Conservation (phyloP, 2,329 filamentous ascomycete species). For the Penicillium polonicum region DNA sequence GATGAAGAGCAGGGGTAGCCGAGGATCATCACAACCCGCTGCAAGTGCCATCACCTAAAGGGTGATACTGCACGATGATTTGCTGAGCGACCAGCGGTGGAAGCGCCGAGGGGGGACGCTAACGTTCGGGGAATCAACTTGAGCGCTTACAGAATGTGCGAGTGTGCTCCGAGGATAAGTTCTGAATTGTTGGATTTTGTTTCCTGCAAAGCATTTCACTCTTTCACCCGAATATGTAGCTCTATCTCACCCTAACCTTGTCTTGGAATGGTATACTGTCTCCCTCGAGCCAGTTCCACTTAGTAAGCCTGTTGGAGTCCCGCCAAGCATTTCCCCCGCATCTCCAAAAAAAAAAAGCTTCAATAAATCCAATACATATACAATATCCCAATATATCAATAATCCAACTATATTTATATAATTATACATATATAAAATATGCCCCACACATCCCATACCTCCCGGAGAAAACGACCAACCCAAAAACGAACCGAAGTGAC, state of each 20-base stretch:
- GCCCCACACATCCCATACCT: constrained; percentile 37
- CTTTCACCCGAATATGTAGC: not conserved
- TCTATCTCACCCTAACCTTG: not conserved
- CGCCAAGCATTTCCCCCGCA: constrained; percentile 12
- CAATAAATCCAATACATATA: not conserved
- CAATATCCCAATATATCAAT: too few relatives aligned
- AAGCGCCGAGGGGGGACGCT: constrained; percentile 35
- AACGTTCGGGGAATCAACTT: constrained; percentile 18
- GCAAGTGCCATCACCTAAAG: constrained; percentile 35
- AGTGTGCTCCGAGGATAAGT: not conserved
- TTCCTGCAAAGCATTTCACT: not conserved
- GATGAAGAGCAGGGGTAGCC: constrained; percentile 18
- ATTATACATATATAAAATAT: constrained; percentile 21
- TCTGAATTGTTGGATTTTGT: not conserved
- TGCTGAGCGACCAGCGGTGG: constrained; percentile 20
- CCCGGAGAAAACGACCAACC: constrained; percentile 28
- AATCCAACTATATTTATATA: not conserved
- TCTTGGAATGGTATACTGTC: not conserved
- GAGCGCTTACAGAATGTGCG: constrained; percentile 26
- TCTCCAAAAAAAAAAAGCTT: constrained; percentile 10
- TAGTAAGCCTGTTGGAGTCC: not conserved
- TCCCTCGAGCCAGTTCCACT: not conserved
- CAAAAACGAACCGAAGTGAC: constrained; percentile 40
- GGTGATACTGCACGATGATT: constrained; percentile 24
- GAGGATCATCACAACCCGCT: constrained; percentile 26